Evolutionary conservation across 73 alveolate species (phyloP).

Genomic region (Paramecium primaurelia): DNA sequence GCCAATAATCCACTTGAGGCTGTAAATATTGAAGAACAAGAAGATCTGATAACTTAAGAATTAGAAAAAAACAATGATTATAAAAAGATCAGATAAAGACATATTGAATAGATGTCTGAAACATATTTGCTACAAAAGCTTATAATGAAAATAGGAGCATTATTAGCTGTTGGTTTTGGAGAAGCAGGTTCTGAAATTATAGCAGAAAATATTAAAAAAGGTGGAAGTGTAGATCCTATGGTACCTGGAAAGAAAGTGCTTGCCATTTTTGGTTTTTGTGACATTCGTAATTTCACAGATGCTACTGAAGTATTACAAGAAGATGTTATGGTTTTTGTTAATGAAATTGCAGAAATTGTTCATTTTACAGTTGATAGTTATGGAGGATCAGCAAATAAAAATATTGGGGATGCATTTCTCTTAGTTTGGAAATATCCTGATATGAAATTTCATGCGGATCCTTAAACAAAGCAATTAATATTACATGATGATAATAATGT

Average conservation of each 20-base stretch:
- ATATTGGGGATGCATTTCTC: slow-evolving; percentile 97
- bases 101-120: slow-evolving; percentile 71
- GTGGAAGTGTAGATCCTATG: slow-evolving; percentile 96
- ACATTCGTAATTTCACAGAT: slow-evolving; percentile 95
- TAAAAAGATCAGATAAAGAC: slow-evolving; percentile 2
- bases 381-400: slow-evolving; percentile 96
- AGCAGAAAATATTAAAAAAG: slow-evolving; percentile 87
- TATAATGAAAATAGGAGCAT: slow-evolving; percentile 94
- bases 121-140: slow-evolving; percentile 87
- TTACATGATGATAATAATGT: slow-evolving; percentile 50
- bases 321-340: slow-evolving; percentile 94
- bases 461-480: slow-evolving; percentile 61
- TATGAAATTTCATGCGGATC: slow-evolving; percentile 70
- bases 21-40: slow-evolving; percentile 72
- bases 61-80: slow-evolving; percentile 32
- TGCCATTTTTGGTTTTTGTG: slow-evolving; percentile 97
- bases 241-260: slow-evolving; percentile 93
- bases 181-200: slow-evolving; percentile 98
- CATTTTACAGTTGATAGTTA: slow-evolving; percentile 84
- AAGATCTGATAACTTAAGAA: slow-evolving; percentile 38
- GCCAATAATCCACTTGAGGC: slow-evolving; percentile 86
- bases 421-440: slow-evolving; percentile 93
- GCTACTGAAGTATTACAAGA: slow-evolving; percentile 95
- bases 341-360: slow-evolving; percentile 96
- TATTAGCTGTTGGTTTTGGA: slow-evolving; percentile 96